Evolutionary conservation across 805 yeast genomes (phyloP), one percentile per base, ranked within the genome.

Genomic region (Schwanniomyces polymorphus): DNA sequence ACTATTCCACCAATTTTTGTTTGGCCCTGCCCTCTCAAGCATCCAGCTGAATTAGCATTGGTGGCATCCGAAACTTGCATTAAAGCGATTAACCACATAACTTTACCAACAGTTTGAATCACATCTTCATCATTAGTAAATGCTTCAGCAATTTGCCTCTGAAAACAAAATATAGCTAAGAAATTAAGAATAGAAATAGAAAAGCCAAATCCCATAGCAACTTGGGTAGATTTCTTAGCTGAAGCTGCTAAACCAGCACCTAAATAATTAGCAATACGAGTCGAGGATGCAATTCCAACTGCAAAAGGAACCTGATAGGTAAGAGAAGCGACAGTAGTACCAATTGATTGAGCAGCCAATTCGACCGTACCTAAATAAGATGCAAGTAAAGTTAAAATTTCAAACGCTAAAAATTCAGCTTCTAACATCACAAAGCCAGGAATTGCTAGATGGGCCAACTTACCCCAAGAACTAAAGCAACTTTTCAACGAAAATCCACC

Each of bases 1-100:
- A 82, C 75, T 43, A 75, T 74, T 2, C 86, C 86, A 0, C 86
- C 86, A 31, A 84, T 76, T 55, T 75, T 78, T 38, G 85, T 86
- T 63, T 80, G 80, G 12, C 92, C 92, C 67, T 86, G 91, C 5
- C 92, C 92, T 60, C 94, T 76, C 45, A 87, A 69, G 49, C 88
- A 76, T 12, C 92, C 92, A 12, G 89, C 91, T 1, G 87, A 79
- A 42, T 85, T 82, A 12, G 89, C 87, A 52, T 85, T 80, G 57
- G 82, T 66, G 9, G 85, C 84, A 63, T 87, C 94, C 45, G 80
- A 79, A 23, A 87, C 65, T 67, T 86, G 91, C 78, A 84, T 85
- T 27, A 81, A 57, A 1, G 91, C 87, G 41, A 84, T 78, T 39
- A 84, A 67, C 61, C 87, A 82, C 67, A 86, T 68, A 25, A 86